Evolutionary conservation across 1,284 basidiomycete species (phyloP).

Genomic region (Nidula niveotomentosa): DNA sequence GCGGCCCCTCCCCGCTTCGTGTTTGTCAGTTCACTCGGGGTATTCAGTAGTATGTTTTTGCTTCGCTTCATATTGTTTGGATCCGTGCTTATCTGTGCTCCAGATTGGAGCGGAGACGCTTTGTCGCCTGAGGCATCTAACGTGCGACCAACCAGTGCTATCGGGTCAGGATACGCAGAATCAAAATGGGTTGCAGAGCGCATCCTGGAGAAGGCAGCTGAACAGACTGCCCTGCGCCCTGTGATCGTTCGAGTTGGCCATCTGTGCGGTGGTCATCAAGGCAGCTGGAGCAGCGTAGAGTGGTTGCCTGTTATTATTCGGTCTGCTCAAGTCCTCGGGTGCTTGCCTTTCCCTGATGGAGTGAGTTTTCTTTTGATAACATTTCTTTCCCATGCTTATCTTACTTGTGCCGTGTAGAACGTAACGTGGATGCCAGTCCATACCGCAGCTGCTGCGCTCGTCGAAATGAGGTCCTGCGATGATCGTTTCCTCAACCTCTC

Average conservation of each 20-base stretch:
- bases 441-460: conserved; percentile 22
- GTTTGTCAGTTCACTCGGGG: conserved; percentile 33
- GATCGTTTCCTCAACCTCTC: neutral
- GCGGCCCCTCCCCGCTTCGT: conserved; percentile 23
- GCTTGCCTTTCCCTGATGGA: conserved; percentile 19
- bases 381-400: neutral
- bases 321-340: conserved; percentile 15
- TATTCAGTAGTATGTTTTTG: conserved; percentile 17
- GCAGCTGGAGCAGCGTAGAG: conserved; percentile 29
- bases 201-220: conserved; percentile 24
- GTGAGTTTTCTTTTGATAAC: conserved; percentile 13
- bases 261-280: conserved; percentile 28
- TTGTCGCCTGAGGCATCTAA: conserved; percentile 13
- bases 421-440: conserved; percentile 30
- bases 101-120: conserved; percentile 5
- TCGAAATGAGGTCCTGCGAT: conserved; percentile 16
- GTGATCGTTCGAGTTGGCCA: conserved; percentile 37
- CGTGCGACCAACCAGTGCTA: conserved; percentile 19
- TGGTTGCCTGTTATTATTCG: conserved; percentile 32
- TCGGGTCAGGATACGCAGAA: conserved; percentile 36
- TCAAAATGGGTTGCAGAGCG: conserved; percentile 45
- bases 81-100: neutral
- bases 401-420: conserved; percentile 8
- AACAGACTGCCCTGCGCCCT: conserved; percentile 16
- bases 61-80: neutral